phyloP scores from a whole-genome alignment of 164 flowering plant genomes.

The Berberis vulgaris region DNA sequence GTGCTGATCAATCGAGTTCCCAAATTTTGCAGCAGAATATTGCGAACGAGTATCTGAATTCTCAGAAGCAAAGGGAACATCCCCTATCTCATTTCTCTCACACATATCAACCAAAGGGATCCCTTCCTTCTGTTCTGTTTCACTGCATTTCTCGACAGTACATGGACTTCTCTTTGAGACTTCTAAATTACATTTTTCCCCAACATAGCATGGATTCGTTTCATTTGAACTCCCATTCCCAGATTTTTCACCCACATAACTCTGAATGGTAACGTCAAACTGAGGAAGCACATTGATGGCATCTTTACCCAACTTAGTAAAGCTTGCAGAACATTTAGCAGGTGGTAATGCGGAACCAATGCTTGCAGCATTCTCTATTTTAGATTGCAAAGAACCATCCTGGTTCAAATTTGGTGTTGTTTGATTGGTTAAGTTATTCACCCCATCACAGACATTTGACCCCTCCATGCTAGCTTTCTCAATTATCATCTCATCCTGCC shows the following conservation, averaged over 20 bases:
- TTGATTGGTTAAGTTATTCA: conserved; percentile 29
- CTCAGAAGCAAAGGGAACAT: conserved; percentile 12
- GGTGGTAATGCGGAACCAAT: conserved; percentile 20
- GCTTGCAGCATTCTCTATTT: conserved; percentile 17
- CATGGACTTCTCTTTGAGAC: conserved; percentile 6
- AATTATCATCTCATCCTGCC: conserved; percentile 72
- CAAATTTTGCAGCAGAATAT: conserved; percentile 5
- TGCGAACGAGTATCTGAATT: conserved; percentile 3
- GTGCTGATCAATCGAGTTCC: conserved; percentile 11
- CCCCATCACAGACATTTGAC: conserved; percentile 37
- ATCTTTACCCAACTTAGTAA: conserved; percentile 16
- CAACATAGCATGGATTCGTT: no score
- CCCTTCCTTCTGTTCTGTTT: conserved; percentile 10
- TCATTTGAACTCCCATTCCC: no score
- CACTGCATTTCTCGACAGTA: conserved; percentile 11
- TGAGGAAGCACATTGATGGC: conserved; percentile 8
- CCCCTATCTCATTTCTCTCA: conserved; percentile 7
- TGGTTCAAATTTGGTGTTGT: conserved; percentile 31
- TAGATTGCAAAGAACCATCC: conserved; percentile 24
- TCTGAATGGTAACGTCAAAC: conserved; percentile 15
- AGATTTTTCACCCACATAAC: conserved; percentile 13
- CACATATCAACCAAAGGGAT: conserved; percentile 7
- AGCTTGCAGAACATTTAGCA: conserved; percentile 18
- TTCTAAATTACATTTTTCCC: no score
- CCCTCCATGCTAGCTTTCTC: conserved; percentile 35